Conservation (phyloP, 2,329 filamentous ascomycete genomes). For the Fusarium burgessii region DNA sequence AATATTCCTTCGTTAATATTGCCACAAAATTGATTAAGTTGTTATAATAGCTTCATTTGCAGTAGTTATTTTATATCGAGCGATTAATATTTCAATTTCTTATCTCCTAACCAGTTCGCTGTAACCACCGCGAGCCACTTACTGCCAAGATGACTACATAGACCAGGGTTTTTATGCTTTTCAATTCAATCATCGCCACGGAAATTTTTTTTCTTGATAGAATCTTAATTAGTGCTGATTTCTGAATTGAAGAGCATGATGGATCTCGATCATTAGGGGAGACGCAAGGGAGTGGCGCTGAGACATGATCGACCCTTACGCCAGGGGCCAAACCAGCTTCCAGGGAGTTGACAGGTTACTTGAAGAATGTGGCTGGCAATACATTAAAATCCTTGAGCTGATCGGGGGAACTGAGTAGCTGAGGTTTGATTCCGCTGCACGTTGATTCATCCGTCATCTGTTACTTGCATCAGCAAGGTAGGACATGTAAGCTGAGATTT, state of each 20-base stretch:
- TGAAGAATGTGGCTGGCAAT: slow-evolving; percentile 20
- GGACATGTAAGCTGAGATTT: background rate
- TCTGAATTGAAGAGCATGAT: background rate
- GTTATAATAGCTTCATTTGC: too few species aligned
- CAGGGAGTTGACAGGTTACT: background rate
- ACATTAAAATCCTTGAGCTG: background rate
- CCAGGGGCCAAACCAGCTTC: background rate
- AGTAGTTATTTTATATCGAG: too few species aligned
- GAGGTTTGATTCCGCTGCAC: background rate
- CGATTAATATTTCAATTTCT: too few species aligned
- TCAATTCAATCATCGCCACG: too few species aligned
- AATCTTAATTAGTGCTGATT: too few species aligned
- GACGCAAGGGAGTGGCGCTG: slow-evolving; percentile 35
- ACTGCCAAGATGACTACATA: too few species aligned
- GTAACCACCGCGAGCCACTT: too few species aligned
- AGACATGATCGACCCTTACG: slow-evolving; percentile 31
- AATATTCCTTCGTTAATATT: too few species aligned
- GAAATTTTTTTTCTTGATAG: too few species aligned
- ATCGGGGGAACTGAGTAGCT: background rate
- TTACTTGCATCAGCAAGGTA: background rate
- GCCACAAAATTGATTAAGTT: too few species aligned
- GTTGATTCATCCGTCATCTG: background rate
- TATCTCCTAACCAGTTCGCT: too few species aligned
- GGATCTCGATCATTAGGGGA: slow-evolving; percentile 10
- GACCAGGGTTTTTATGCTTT: too few species aligned